Base-by-base conservation (phyloP, 495 filamentous ascomycete species). In the Sordaria brevicollis region DNA sequence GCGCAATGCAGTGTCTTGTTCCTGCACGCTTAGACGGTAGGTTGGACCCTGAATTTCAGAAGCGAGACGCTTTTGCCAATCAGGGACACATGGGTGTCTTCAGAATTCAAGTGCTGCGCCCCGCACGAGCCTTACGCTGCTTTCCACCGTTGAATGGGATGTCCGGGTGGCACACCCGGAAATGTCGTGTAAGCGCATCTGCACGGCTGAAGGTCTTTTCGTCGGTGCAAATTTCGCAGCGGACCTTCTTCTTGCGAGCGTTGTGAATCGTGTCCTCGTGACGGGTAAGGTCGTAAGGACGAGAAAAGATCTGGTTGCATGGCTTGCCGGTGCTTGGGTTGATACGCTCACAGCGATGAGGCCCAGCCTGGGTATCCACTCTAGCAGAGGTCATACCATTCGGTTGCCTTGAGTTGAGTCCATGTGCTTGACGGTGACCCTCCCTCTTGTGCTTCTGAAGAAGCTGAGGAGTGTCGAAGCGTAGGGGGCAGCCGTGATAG, bases 231-330 rank as follows among this genome's bases (percentile, higher is more conserved):
- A 96, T 81, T 68, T 93, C 89, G 79, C 94, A 99, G 29, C 93
- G 89, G n/a, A 97, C 93, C 81, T 99, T 98, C 76, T 92, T 89
- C 87, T 97, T 97, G 74, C 89, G 87, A 5, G 90, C 91, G 74
- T 97, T 97, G 84, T 99, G 95, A 74, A 98, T 97, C 11, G 95
- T 98, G 74, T 97, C 94, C 79, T 99, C 95, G 78, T 99, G 95
- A 10, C 95, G 87, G 10, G 95, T 99, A 36, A 99, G 87, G 81
- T 99, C 95, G 86, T 99, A 99, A 36, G 94, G 94, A n/a, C 95
- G 86, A 2, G 94, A 97, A 83, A 99, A 99, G 69, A 95, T 84
- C 8, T 92, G 94, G 78, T 95, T 97, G 87, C 95, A 99, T 3
- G 94, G 92, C 81, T 97, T 97, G 68, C 92, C 92, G 5, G 95